Evolutionary conservation across 306 rosid species (phyloP), one percentile per base, ranked within the genome.

Genomic region (Fragaria vesca): DNA sequence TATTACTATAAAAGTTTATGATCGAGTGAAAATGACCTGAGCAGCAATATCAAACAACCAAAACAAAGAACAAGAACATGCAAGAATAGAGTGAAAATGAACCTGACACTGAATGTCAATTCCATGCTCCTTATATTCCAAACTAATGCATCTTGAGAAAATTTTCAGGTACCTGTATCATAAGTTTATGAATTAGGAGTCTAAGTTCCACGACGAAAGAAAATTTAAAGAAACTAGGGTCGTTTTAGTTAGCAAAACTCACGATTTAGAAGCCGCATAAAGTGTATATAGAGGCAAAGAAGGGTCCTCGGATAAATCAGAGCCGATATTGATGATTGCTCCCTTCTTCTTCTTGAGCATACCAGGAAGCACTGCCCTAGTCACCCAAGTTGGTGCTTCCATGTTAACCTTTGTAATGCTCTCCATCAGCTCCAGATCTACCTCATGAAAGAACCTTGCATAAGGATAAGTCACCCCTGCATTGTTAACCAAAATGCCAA

Each of bases 251-350:
- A 24, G 21, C 12, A 60, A 15, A 43, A 55, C 88, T 72, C 77
- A 87, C 85, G 76, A 83, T 85, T 89, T 89, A 28, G 89, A 21
- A 55, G 93, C 80, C 68, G 89, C 83, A 75, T 87, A 89, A 54
- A 85, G 80, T 0, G 88, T 12, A 26, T 69, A 74, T 0, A 89
- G 72, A 71, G 91, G 91, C 36, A 79, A 75, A 2, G 93, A 83
- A 54, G 90, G 84, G 63, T 81, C 75, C 75, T 60, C 42, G 15
- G 85, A 20, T 11, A 89, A 76, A 46, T 69, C 91, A 77, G 88
- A 87, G 0, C 93, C 91, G 61, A 85, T 66, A 50, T 87, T 89
- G 6, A 89, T 8, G 10, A 89, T 81, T 6, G 84, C 86, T 15
- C 89, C 91, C 13, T 77, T 85, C 38, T 83, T 89, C 81, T 80